Evolutionary conservation across 192 early-diverging fungal species (phyloP), one percentile per base, ranked within the genome.

Genomic region (Lobosporangium transversale): DNA sequence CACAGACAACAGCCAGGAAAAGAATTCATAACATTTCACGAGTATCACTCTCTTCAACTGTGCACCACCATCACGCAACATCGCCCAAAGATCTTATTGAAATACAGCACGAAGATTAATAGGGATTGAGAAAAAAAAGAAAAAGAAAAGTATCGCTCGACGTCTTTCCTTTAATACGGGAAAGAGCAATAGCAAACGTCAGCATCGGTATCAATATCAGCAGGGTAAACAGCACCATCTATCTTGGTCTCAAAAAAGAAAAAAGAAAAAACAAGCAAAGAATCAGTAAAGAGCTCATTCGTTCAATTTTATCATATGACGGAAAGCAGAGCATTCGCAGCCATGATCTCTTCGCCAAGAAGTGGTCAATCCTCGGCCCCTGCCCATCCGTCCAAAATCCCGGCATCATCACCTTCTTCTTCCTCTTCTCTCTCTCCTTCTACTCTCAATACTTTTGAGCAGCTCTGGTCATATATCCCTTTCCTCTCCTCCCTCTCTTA

Each of bases 241-340:
- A 7, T 9, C 29, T 24, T 14, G 24, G 40, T 36, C 44, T 29
- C n/a, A n/a, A n/a, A n/a, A n/a, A 20, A n/a, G 44, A 52, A 2
- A 8, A 21, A 62, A 62, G 15, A 29, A 36, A 31, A 42, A 66
- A 18, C 40, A 11, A 58, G n/a, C n/a, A n/a, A n/a, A n/a, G n/a
- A n/a, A n/a, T n/a, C n/a, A n/a, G n/a, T n/a, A n/a, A n/a, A n/a
- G n/a, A n/a, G n/a, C n/a, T n/a, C n/a, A n/a, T n/a, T n/a, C n/a
- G n/a, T n/a, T n/a, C n/a, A n/a, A n/a, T n/a, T n/a, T 54, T 65
- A 56, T 76, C 73, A 76, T 76, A 76, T 76, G 73, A 62, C 71
- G 62, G 73, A 76, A 76, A 52, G 58, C 62, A 59, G 65, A 58
- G 64, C 64, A 42, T 76, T 76, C 45, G 73, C 73, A 54, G 37